phyloP scores from a whole-genome alignment of 108 stramenopile species.

The Fragilariopsis cylindrus region DNA sequence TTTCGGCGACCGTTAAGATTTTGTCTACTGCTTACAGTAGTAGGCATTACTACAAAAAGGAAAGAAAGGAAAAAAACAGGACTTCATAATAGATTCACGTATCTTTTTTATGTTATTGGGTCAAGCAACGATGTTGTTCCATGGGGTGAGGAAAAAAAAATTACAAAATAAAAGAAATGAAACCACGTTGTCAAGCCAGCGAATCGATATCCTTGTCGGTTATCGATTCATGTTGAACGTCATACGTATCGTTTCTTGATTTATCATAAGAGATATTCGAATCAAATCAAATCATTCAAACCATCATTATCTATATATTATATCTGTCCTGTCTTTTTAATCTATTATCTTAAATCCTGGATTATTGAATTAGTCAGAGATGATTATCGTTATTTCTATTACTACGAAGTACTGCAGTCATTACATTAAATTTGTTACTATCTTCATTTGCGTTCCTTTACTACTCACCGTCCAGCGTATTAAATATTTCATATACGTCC shows the following conservation, averaged over 20 bases:
- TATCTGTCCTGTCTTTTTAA: no score
- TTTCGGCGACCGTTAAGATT: slow-evolving; percentile 65
- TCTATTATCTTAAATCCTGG: no score
- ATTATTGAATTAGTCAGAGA: no score
- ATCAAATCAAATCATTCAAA: neutral
- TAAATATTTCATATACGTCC: no score
- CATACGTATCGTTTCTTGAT: slow-evolving; percentile 14
- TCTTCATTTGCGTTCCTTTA: no score
- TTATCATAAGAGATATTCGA: slow-evolving; percentile 10
- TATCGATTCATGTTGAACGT: slow-evolving; percentile 36
- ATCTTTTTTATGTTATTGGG: slow-evolving; percentile 14
- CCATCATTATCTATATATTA: neutral
- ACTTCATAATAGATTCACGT: neutral
- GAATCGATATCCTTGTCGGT: slow-evolving; percentile 58
- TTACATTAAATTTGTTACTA: no score
- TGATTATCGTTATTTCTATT: no score
- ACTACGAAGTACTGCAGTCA: no score
- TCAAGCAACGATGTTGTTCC: slow-evolving; percentile 15
- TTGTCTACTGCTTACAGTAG: neutral
- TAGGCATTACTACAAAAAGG: neutral
- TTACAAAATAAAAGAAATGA: slow-evolving; percentile 7
- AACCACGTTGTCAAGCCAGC: slow-evolving; percentile 18
- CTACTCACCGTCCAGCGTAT: no score
- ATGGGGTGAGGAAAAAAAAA: slow-evolving; percentile 8
- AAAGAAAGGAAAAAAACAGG: neutral